A percentile compares a stretch with the other conserved stretches of the same genome.
Evolutionary conservation across 257 asterid genomes (phyloP).

Genomic region (Penstemon newberryi): DNA sequence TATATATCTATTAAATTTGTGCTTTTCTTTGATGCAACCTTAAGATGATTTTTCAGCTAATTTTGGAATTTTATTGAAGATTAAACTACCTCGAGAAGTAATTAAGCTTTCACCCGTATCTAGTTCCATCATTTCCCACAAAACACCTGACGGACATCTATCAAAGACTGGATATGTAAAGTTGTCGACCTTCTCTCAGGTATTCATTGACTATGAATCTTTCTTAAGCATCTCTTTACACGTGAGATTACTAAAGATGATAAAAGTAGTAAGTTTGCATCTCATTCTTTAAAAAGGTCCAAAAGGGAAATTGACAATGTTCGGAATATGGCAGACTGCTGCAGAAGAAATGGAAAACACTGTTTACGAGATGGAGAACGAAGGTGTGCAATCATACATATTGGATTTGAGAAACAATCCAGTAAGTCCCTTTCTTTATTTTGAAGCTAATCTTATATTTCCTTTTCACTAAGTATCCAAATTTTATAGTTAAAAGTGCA

Average conservation of each 20-base stretch:
- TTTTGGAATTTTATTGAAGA: conserved; percentile 39
- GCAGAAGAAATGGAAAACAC: conserved; percentile 85
- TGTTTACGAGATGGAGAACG: conserved; percentile 73
- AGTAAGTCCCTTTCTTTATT: conserved; percentile 37
- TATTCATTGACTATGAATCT: conserved; percentile 22
- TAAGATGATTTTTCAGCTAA: conserved; percentile 18
- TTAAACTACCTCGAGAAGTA: conserved; percentile 81
- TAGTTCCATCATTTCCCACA: conserved; percentile 73
- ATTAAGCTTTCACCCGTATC: conserved; percentile 75
- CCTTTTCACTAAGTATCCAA: not conserved
- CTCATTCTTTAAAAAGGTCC: not conserved
- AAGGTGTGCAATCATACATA: conserved; percentile 91
- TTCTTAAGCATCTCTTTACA: not conserved
- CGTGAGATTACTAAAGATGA: not conserved
- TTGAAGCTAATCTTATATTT: not conserved
- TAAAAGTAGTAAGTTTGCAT: not conserved
- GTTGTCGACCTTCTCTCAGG: conserved; percentile 86
- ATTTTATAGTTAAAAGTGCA: too few relatives aligned
- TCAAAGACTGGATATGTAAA: conserved; percentile 82
- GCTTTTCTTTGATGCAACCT: conserved; percentile 13
- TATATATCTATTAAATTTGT: conserved; percentile 28
- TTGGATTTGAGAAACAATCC: conserved; percentile 93
- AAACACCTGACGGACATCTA: conserved; percentile 61
- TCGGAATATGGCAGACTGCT: conserved; percentile 56
- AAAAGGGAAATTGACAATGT: not conserved